Base-by-base conservation (phyloP, 2,329 filamentous ascomycete species). In the Cryoendolithus antarcticus region DNA sequence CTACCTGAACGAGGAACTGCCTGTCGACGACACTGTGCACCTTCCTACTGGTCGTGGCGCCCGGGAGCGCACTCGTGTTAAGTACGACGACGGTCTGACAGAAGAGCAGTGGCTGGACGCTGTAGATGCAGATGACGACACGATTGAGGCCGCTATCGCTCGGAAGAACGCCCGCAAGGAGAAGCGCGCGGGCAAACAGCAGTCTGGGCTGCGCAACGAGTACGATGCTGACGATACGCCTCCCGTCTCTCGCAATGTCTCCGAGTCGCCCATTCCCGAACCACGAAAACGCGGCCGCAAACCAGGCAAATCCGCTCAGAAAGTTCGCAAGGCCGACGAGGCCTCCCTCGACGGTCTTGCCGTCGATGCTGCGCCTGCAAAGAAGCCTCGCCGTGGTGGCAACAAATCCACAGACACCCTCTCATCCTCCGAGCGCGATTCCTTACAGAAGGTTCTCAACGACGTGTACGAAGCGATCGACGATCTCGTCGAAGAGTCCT, bases 51-150 rank as follows among this genome's bases (percentile, higher is more conserved):
- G 91, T 44, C 88, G 91, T 61, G 91, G 91, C 53, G 89, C 89
- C 47, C 83, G 91, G 66, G 91, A 98, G 64, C 80, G 93, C 44
- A 95, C 86, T 49, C 80, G 86, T 55, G 88, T 95, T 54, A 83
- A 82, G 61, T 98, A 98, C 52, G 91, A 98, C 54, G 91, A 98
- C 55, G 91, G 93, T 38, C 76, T 98, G 24, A 96, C 91, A 0
- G 93, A 98, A 64, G 91, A 98, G 66, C 93, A 98, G 62, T 98
- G 91, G 91, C 74, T 96, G 37, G 89, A 94, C 69, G 91, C 91
- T 39, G 89, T 98, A 27, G 91, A 98, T 58, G 89, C 93, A 44
- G 88, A 95, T 37, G 91, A 98, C 1, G 91, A 98, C 57, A 80
- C 77, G 0, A 86, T 94, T 24, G 91, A 96, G 58, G 88, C 86